Evolutionary conservation across 768 basidiomycete genomes (phyloP), one percentile per base, ranked within the genome.

Genomic region (Rhodosporidiobolus sp.): DNA sequence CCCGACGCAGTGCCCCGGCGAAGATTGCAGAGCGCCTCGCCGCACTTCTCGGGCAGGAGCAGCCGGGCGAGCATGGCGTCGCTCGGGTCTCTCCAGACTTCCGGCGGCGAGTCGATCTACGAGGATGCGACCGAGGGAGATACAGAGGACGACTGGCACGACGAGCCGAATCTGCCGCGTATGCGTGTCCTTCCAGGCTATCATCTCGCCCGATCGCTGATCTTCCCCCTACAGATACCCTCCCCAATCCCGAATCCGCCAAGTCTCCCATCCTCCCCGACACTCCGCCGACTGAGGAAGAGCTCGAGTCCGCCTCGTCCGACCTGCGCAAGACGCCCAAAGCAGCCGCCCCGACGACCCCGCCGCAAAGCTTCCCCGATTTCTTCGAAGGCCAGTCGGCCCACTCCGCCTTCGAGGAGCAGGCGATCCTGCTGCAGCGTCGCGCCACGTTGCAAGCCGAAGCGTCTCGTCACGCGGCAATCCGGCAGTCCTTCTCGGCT

Each of bases 381-480:
- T 17, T 30, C 14, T 1, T 7, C 32, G 24, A n/a, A 1, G 20
- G 30, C 32, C 22, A 20, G 52, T 24, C 32, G 45, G 19, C 45
- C 2, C 24, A 20, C 17, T 61, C 70, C 16, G 32, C 34, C 0
- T 60, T 71, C 32, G 70, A 71, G 26, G 70, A 71, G 50, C 63
- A 56, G 32, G 34, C 64, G 0, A 32, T 63, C 26, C 50, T 66
- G 19, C 53, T 66, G 20, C 64, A 63, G 38, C 59, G 55, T 0
- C 65, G 62, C 11, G 65, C 55, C 0, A 46, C 32, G 5, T 57
- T 67, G 0, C 56, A 60, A 9, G 66, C 66, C 38, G 57, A 49
- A 50, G 49, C 62, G 35, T 10, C 32, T 34, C 71, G 45, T 8
- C 57, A 24, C 26, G 28, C 35, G 10, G 56, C 59, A 4, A 19